Percentiles rank a stretch among this genome's conserved stretches.
Conservation (phyloP, 331 rosid species). For the Acacia concinna region DNA sequence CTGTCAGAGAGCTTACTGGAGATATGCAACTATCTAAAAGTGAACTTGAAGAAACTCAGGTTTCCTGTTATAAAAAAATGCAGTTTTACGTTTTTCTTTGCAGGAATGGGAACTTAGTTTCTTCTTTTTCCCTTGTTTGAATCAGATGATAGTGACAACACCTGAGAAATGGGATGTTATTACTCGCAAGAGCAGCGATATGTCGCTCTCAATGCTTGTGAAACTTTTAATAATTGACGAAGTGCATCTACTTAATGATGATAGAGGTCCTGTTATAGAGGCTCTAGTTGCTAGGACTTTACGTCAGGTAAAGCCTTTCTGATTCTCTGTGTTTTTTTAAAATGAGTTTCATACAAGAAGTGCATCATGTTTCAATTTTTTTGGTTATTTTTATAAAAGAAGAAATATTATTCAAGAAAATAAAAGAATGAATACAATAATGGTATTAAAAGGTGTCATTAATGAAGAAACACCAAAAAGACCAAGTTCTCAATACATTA, state of each 20-base stretch:
- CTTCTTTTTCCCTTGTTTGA: conserved; percentile 29
- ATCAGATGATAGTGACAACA: conserved; percentile 97
- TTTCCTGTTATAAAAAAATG: conserved; percentile 40
- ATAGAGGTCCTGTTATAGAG: conserved; percentile 98
- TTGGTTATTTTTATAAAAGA: not conserved
- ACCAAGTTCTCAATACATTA: not conserved
- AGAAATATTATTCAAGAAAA: not conserved
- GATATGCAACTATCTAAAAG: conserved; percentile 96
- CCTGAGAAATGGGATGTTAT: conserved; percentile 99
- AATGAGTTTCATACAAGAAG: conserved; percentile 12
- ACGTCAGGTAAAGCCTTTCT: conserved; percentile 69
- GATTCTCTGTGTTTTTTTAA: conserved; percentile 15
- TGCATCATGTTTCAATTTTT: conserved; percentile 3
- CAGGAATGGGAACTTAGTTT: conserved; percentile 31
- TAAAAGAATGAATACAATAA: not conserved
- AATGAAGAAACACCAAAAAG: not conserved
- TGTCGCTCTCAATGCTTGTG: conserved; percentile 93
- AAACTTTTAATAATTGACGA: conserved; percentile 95
- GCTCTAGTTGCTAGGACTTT: conserved; percentile 95
- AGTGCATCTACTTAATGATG: conserved; percentile 96
- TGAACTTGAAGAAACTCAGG: conserved; percentile 99
- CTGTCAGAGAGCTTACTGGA: conserved; percentile 91
- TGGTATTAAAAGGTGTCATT: not conserved
- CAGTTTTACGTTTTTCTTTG: conserved; percentile 27
- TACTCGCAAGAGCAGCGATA: conserved; percentile 98